Base-by-base conservation (phyloP, 768 basidiomycete genomes). In the Calocera viscosa region DNA sequence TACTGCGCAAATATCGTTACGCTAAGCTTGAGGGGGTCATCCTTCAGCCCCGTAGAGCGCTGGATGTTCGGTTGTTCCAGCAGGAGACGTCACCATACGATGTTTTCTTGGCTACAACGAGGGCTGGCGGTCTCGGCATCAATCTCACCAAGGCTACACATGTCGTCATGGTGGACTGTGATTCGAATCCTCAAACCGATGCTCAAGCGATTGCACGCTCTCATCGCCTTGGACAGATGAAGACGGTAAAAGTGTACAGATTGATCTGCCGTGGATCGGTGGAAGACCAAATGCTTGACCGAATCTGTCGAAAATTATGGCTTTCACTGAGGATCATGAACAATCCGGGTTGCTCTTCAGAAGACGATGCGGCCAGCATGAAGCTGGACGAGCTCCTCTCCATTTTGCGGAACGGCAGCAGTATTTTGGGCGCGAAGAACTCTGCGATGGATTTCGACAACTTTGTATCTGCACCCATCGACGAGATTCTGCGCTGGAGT, bases 231-330 rank as follows among this genome's bases (percentile, higher is more conserved):
- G 88, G 88, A 7, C 88, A 90, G 73, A 88, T 82, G 64, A 88
- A 87, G 71, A 77, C 77, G 24, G 88, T 90, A 68, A 83, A 87
- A 74, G 87, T 89, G 1, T 86, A 86, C 72, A 82, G 87, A 28
- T 76, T 90, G 34, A 85, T 89, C 49, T 86, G 86, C 68, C 81
- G 81, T 64, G 84, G 84, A 49, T 77, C 77, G 53, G 88, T 89
- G 43, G 88, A 89, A 72, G 88, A 89, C 72, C 86, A 89, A 69
- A 88, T 88, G 80, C 79, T 89, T 41, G 84, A 86, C 68, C 81
- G 86, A 34, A 82, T 88, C 65, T 84, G 86, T 49, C 82, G 84
- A 65, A 90, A 90, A 74, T 77, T 89, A 5, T 86, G 85, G 73
- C 78, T 86, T 2, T 85, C 86, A 0, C 70, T 83, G 63, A 86